Evolutionary conservation across 1,284 basidiomycete genomes (phyloP), one percentile per base, ranked within the genome.

Genomic region (Agaricales sp.): DNA sequence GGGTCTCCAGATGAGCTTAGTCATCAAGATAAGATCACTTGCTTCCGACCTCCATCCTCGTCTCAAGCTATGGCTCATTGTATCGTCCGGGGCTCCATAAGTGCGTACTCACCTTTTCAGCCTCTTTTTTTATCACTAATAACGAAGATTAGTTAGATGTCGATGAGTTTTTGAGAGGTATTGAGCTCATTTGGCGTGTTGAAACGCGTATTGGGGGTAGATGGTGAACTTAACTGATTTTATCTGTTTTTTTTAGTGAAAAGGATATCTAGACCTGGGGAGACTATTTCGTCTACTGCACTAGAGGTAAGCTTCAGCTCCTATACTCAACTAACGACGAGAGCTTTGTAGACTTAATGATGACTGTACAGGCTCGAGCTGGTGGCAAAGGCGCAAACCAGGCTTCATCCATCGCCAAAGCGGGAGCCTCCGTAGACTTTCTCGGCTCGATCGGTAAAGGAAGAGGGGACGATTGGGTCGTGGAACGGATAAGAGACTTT

Each of bases 301-400:
- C 68, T 74, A 47, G 68, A 71, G 45, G 68, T 70, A 47, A 66
- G 73, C 1, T 64, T 71, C 2, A 41, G 19, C 16, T 20, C 18
- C 16, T 6, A 30, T 30, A n/a, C 18, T 41, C 39, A 11, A 41
- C 39, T 41, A 16, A n/a, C 11, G 30, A 35, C 8, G 30, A n/a
- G n/a, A n/a, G n/a, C n/a, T 35, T n/a, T 35, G 30, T 35, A 11
- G 30, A 8, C 30, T 35, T n/a, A 35, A 35, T 35, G 11, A 41
- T 4, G 13, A 41, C 4, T 41, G 6, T 30, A 6, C 26, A 41
- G 39, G 39, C 39, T 8, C 39, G 39, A 20, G 39, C 39, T 4
- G 77, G 78, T 1, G 78, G 77, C 1, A 80, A 79, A 59, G 78
- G 78, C 24, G 77, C 74, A 3, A 80, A 80, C 58, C 77, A 80